Evolutionary conservation across 163 green algal species (phyloP), one percentile per base, ranked within the genome.

Genomic region (Scenedesmus sp.): DNA sequence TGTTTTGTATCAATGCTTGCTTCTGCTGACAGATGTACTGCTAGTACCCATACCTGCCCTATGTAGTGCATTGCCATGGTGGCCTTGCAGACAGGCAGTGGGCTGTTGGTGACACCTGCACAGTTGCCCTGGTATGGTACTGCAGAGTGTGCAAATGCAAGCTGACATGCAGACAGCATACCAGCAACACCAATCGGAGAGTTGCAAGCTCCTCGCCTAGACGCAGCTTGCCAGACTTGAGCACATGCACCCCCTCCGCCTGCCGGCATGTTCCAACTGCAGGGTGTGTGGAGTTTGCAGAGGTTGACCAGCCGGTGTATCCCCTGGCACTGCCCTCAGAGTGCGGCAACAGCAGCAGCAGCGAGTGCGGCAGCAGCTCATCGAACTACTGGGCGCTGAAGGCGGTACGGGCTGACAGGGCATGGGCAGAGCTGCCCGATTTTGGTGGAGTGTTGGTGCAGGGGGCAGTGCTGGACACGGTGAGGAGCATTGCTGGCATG

Each of bases 261-360:
- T n/a, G n/a, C n/a, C n/a, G n/a, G n/a, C n/a, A n/a, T n/a, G n/a
- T n/a, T n/a, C n/a, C n/a, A n/a, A n/a, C n/a, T n/a, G n/a, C n/a
- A n/a, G n/a, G n/a, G n/a, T n/a, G n/a, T n/a, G n/a, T n/a, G n/a
- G n/a, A n/a, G n/a, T n/a, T n/a, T n/a, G n/a, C 12, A 18, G 51
- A 22, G 7, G 22, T 61, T 37, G 65, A 76, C 65, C 65, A 76
- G 30, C 65, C 65, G 18, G 65, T 76, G 65, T 76, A 76, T 30
- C 65, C 65, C 30, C 7, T 20, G 30, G 30, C 65, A 5, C 65
- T 76, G 65, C 65, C n/a, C 65, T 76, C 65, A 16, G 65, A 76
- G 65, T 76, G 65, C 24, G 30, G 65, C 65, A 76, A 37, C 65
- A 76, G 65, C 65, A 76, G 65, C 65, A 76, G 65, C 65, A 76